Percentiles rank a stretch among this genome's conserved stretches.
Conservation (phyloP, 148 eudicot species). For the Fagopyrum homotropicum region DNA sequence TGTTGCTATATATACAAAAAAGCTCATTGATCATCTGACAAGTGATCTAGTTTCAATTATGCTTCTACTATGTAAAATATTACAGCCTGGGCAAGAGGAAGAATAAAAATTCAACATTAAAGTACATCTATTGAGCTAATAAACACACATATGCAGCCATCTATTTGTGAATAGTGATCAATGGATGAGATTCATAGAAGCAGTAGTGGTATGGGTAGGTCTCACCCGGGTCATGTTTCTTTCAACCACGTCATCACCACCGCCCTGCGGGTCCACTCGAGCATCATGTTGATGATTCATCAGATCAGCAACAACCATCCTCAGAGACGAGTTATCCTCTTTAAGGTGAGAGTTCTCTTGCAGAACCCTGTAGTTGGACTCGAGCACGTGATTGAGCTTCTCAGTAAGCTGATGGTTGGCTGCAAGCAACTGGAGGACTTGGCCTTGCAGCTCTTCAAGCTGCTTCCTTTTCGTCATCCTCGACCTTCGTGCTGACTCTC, state of each 20-base stretch:
- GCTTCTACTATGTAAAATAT: no score
- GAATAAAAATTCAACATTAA: neutral
- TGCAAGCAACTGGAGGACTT: conserved; percentile 25
- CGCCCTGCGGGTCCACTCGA: neutral
- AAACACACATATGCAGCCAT: neutral
- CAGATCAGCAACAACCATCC: conserved; percentile 24
- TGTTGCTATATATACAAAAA: neutral
- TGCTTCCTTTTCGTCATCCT: conserved; percentile 32
- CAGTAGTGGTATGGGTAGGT: neutral
- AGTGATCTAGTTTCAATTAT: neutral
- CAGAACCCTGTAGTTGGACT: conserved; percentile 28
- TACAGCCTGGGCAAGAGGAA: no score
- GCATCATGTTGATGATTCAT: conserved; percentile 16
- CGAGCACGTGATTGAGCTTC: conserved; percentile 31
- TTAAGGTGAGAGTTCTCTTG: conserved; percentile 36
- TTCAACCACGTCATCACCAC: conserved; percentile 1
- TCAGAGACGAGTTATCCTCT: conserved; percentile 21
- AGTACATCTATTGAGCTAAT: neutral
- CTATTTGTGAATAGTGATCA: neutral
- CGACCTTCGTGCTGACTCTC: conserved; percentile 42
- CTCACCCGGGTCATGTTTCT: conserved; percentile 13
- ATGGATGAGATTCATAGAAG: conserved; percentile 1
- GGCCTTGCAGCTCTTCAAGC: conserved; percentile 30
- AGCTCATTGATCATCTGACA: conserved; percentile 8
- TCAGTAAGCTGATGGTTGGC: conserved; percentile 35